Base-by-base conservation (phyloP, 805 yeast genomes). In the Dipodascus geniculatus region DNA sequence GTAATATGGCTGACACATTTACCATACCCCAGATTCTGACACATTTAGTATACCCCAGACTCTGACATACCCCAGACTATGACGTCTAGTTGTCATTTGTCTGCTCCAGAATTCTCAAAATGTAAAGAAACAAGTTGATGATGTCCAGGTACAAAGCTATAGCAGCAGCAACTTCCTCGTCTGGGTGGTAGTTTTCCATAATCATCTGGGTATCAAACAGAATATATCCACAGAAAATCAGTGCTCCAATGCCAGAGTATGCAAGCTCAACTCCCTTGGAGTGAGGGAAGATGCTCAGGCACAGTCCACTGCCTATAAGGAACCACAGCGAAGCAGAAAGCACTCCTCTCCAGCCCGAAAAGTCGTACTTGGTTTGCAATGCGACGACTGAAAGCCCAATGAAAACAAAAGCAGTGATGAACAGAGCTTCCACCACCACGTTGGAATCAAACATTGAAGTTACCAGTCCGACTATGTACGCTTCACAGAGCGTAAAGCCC, bases 101-200 rank as follows among this genome's bases (percentile, higher is more conserved):
- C 53, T 57, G 31, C 16, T 65, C 67, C 48, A 87, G 69, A 44
- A 87, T 76, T 57, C 95, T 74, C 65, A 88, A 75, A 56, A 89
- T 81, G 68, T 79, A 81, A 58, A 88, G 66, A 72, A 88, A 89
- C 69, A 88, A 74, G 69, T 88, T 88, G 68, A 89, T 73, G 49
- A 87, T 78, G 65, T 88, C 96, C 73, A 88, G 75, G 66, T 89
- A 88, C 57, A 89, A 74, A 60, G 79, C 71, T 64, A 89, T 80
- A 16, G 91, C 80, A 51, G 95, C 91, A 42, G 80, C 76, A n/a
- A 88, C 77, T 63, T 87, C 96, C 60, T 89, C 96, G 60, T 88
- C 96, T 48, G 88, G 82, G 62, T 82, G 83, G 60, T 74, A 80
- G 54, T 79, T 81, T 63, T 83, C 81, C 80, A 88, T 76, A 54